Conservation (phyloP, 352 stramenopile genomes). For the Pythium biforme region DNA sequence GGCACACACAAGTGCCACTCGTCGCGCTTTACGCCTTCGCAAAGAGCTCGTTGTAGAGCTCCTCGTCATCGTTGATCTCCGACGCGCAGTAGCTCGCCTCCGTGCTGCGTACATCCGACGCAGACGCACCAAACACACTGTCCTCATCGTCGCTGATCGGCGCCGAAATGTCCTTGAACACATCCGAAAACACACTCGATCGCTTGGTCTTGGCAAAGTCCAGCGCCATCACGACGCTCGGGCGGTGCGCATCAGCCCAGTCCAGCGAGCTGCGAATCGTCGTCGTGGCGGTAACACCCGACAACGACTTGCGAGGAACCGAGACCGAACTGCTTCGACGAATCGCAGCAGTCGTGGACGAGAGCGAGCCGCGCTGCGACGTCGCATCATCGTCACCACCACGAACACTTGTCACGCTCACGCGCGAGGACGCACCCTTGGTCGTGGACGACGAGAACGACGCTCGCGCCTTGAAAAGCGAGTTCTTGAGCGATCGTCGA, state of each 20-base stretch:
- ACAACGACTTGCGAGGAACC: slow-evolving; percentile 8
- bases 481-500: slow-evolving; percentile 24
- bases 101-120: slow-evolving; percentile 19
- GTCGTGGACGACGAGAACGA: slow-evolving; percentile 19
- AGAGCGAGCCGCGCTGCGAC: slow-evolving; percentile 10
- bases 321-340: neutral
- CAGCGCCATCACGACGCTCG: slow-evolving; percentile 12
- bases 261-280: slow-evolving; percentile 17
- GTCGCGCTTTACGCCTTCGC: slow-evolving; percentile 16
- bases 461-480: slow-evolving; percentile 23
- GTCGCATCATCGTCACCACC: slow-evolving; percentile 4
- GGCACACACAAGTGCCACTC: neutral
- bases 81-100: slow-evolving; percentile 31
- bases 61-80: slow-evolving; percentile 29
- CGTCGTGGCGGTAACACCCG: neutral
- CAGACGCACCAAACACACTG: slow-evolving; percentile 9
- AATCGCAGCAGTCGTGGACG: neutral
- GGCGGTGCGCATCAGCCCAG: slow-evolving; percentile 19
- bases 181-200: slow-evolving; percentile 28
- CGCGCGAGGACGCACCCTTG: slow-evolving; percentile 10
- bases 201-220: slow-evolving; percentile 21
- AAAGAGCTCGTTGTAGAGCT: slow-evolving; percentile 28
- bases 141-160: slow-evolving; percentile 23
- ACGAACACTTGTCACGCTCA: slow-evolving; percentile 10
- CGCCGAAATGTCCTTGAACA: slow-evolving; percentile 30